A percentile compares a stretch with the other conserved stretches of the same genome.
phyloP scores from a whole-genome alignment of 345 rosid genomes.

The Hevea brasiliensis region DNA sequence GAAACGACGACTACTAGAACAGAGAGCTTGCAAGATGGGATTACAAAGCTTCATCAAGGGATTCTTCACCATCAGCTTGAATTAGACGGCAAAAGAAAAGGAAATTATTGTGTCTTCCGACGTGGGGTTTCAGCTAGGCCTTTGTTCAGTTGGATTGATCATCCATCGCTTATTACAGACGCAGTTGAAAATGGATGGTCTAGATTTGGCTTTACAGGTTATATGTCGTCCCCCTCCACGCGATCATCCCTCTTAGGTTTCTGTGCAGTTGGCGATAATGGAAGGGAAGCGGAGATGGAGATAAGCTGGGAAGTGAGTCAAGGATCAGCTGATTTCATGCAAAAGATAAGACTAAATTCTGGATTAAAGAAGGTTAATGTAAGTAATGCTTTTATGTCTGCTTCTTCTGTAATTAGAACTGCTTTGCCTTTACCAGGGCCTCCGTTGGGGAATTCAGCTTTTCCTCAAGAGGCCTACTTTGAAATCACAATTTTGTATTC shows the following conservation, averaged over 20 bases:
- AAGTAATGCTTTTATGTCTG: conserved; percentile 32
- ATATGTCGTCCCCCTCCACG: conserved; percentile 38
- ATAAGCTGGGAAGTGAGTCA: conserved; percentile 81
- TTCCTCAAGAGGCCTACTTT: conserved; percentile 91
- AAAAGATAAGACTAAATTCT: conserved; percentile 66
- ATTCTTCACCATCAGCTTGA: conserved; percentile 40
- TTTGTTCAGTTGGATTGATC: conserved; percentile 74
- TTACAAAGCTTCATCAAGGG: conserved; percentile 57
- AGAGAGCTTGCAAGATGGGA: conserved; percentile 49
- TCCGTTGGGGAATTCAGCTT: conserved; percentile 64
- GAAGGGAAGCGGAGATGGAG: conserved; percentile 47
- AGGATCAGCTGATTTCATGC: conserved; percentile 74
- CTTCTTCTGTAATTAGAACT: conserved; percentile 61
- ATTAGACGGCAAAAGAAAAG: conserved; percentile 49
- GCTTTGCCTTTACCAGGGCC: conserved; percentile 91
- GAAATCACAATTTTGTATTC: conserved; percentile 64
- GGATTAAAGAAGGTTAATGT: conserved; percentile 32
- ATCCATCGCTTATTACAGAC: conserved; percentile 66
- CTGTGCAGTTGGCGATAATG: conserved; percentile 49
- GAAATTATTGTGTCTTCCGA: conserved; percentile 47
- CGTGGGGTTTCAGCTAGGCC: conserved; percentile 41
- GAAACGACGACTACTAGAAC: conserved; percentile 13
- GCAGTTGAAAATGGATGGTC: conserved; percentile 91
- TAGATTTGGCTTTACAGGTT: conserved; percentile 64
- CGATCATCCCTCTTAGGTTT: conserved; percentile 50